A percentile compares a stretch with the other conserved stretches of the same genome.
phyloP scores from a whole-genome alignment of 805 yeast genomes.

The Zygosaccharomyces bisporus region DNA sequence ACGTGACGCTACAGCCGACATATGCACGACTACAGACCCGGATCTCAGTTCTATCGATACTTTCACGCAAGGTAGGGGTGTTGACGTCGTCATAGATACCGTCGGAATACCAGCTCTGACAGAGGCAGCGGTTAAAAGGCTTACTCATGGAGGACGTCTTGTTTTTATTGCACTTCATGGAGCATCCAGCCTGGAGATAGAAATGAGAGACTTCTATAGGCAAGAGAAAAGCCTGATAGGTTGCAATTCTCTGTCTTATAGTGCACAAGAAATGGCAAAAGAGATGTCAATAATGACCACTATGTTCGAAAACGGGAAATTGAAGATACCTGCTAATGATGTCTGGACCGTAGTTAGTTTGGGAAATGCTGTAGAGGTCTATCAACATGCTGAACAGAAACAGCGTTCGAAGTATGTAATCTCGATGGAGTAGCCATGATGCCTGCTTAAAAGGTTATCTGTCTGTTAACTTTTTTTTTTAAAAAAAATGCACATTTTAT shows the following conservation, averaged over 20 bases:
- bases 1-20: slow-evolving; percentile 4
- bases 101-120: slow-evolving; percentile 9
- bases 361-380: neutral
- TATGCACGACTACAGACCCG: slow-evolving; percentile 1
- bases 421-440: neutral
- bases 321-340: neutral
- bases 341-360: neutral
- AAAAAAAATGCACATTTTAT: no score
- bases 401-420: neutral
- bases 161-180: slow-evolving; percentile 7
- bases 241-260: slow-evolving; percentile 9
- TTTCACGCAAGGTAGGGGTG: slow-evolving; percentile 6
- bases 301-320: slow-evolving; percentile 4
- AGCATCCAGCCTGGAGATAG: neutral
- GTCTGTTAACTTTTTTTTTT: no score
- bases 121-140: slow-evolving; percentile 2
- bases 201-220: slow-evolving; percentile 9
- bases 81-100: slow-evolving; percentile 9
- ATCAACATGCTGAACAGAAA: neutral
- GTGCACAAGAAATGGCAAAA: slow-evolving; percentile 2
- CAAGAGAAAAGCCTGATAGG: slow-evolving; percentile 8
- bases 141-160: slow-evolving; percentile 10
- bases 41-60: neutral
- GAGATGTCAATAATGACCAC: slow-evolving; percentile 2
- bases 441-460: no score